Evolutionary conservation across 1,284 basidiomycete genomes (phyloP), one percentile per base, ranked within the genome.

Genomic region (Thecaphora thlaspeos): DNA sequence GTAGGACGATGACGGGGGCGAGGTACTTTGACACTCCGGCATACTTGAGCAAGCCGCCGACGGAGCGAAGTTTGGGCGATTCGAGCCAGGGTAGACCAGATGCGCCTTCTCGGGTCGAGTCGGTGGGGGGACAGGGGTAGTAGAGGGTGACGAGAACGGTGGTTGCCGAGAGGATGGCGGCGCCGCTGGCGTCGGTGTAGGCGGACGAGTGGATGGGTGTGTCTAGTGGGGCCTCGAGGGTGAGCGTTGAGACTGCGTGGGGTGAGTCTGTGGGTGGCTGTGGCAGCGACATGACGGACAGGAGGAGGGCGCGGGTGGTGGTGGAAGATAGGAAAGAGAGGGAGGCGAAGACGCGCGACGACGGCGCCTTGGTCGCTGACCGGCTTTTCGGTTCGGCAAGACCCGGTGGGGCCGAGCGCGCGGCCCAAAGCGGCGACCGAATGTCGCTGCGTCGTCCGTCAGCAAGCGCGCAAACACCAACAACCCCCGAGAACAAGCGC

Each of bases 81-180:
- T 64, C 57, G 18, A 68, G 60, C 62, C 62, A 68, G 39, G 23
- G 18, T 19, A 21, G 12, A 14, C 21, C n/a, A 34, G 10, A 21
- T 34, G 17, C 19, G n/a, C 30, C n/a, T 30, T 30, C 23, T 30
- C 18, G 2, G 21, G 21, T 28, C 18, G 46, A 28, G 17, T 4
- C 18, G n/a, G 23, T 11, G 37, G 37, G 17, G 37, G 26, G 36
- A n/a, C 55, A 48, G 1, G 71, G 71, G 45, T 74, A 74, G 60
- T 62, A 74, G 46, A 74, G 46, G 14, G 68, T 74, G 10, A 74
- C 14, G n/a, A 72, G 53, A n/a, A 61, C 37, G 0, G 70, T 74
- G 28, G 70, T 55, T 2, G 61, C 45, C 12, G 48, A 50, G 37
- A 74, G 61, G 14, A 68, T 44, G 45, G 52, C 46, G 1, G 38